Base-by-base conservation (phyloP, 768 basidiomycete genomes). In the Ramaria sp. region DNA sequence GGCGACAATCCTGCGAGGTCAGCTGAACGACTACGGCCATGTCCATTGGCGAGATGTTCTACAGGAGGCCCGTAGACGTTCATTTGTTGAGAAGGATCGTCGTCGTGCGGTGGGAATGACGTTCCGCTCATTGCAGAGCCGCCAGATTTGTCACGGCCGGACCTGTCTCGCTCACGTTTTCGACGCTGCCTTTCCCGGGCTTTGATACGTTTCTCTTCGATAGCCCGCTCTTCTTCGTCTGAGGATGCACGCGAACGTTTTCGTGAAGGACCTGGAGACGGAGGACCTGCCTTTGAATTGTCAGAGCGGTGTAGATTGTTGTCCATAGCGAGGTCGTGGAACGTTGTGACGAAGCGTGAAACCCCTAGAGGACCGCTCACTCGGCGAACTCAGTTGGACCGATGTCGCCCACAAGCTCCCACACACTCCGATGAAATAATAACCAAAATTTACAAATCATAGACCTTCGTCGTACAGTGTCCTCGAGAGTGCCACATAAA, bases 401-500 rank as follows among this genome's bases (percentile, higher is more conserved):
- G n/a, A 16, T 3, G 25, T 34, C 5, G 22, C 22, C 34, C 28
- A 50, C 18, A 36, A 13, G 15, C 48, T 3, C 48, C 20, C 18
- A 49, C 32, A 27, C 20, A 3, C 16, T 32, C 28, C 18, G 27
- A 48, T 2, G 18, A 24, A 24, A 28, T 9, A n/a, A n/a, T n/a
- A n/a, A n/a, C n/a, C n/a, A n/a, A n/a, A n/a, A n/a, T n/a, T n/a
- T n/a, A n/a, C n/a, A n/a, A n/a, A 25, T n/a, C 70, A 96, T 63
- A 93, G 68, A 10, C 95, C 95, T 64, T 96, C 91, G 56, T 97
- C 88, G 61, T 93, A 91, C 69, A 99, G 68, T 70, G 90, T 95
- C 67, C 86, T 78, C 59, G 87, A 80, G 43, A 98, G 67, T 5
- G 93, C 88, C 32, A 96, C 76, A 66, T 95, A 95, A 67, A 99